phyloP scores from a whole-genome alignment of 176 grass and related monocot species.

The Puccinellia tenuiflora region DNA sequence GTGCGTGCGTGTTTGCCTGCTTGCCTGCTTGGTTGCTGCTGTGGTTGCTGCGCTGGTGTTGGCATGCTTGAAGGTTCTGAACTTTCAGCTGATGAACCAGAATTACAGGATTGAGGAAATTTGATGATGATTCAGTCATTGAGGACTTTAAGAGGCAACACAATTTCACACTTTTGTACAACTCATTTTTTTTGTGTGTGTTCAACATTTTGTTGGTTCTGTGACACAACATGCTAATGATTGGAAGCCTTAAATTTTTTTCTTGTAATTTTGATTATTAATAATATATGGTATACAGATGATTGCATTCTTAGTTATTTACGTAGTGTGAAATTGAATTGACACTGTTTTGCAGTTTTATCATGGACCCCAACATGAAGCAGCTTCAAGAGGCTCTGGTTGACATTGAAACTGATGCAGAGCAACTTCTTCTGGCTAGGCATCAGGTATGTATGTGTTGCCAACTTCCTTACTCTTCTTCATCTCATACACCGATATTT shows the following conservation, averaged over 20 bases:
- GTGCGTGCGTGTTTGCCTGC: no score
- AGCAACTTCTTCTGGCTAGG: conserved; percentile 78
- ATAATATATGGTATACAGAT: not conserved
- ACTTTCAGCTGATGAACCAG: no score
- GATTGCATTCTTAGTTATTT: not conserved
- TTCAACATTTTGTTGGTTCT: not conserved
- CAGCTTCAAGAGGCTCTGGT: conserved; percentile 56
- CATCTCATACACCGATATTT: not conserved
- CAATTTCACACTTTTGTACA: not conserved
- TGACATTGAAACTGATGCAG: conserved; percentile 75
- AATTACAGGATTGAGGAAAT: no score
- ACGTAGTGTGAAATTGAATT: not conserved
- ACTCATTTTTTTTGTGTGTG: not conserved
- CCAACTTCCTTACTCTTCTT: not conserved
- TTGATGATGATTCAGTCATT: no score
- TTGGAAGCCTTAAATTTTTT: not conserved
- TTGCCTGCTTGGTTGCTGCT: no score
- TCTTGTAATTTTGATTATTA: not conserved
- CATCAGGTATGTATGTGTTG: conserved; percentile 52
- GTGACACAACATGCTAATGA: not conserved
- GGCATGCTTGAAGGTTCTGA: no score
- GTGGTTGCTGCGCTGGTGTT: no score
- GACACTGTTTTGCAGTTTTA: conserved; percentile 21
- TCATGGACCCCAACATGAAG: conserved; percentile 72
- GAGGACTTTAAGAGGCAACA: no score